Evolutionary conservation across 2,329 filamentous ascomycete genomes (phyloP).

Genomic region (Mariannaea elegans): DNA sequence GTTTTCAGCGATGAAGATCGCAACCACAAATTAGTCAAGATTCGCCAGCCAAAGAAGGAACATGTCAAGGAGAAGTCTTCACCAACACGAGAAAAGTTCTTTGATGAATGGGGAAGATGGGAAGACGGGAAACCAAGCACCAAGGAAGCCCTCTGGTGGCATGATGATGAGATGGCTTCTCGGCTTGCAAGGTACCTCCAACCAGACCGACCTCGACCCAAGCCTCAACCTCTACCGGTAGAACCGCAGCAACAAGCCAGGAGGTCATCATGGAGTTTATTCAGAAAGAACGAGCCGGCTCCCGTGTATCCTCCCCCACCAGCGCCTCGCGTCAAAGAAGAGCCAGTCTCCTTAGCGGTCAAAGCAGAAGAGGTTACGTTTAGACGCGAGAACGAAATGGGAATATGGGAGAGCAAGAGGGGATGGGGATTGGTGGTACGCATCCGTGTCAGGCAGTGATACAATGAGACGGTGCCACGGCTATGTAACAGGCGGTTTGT

Average conservation of each 20-base stretch:
- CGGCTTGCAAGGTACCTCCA: constrained; percentile 56
- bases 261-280: constrained; percentile 46
- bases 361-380: constrained; percentile 60
- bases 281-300: constrained; percentile 37
- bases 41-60: constrained; percentile 28
- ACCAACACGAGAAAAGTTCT: constrained; percentile 33
- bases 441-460: constrained; percentile 40
- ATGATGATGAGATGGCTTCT: constrained; percentile 55
- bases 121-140: constrained; percentile 34
- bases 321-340: constrained; percentile 20
- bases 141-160: constrained; percentile 53
- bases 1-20: constrained; percentile 46
- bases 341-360: constrained; percentile 51
- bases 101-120: constrained; percentile 59
- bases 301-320: constrained; percentile 5
- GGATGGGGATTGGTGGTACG: constrained; percentile 60
- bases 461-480: background rate
- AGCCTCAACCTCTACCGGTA: constrained; percentile 38
- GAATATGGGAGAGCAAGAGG: constrained; percentile 59
- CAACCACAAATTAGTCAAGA: constrained; percentile 43
- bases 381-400: constrained; percentile 60
- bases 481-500: too few relatives aligned
- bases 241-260: constrained; percentile 46
- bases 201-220: constrained; percentile 40
- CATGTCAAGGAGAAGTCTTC: constrained; percentile 13